These are phyloP conservation scores for Phytophthora meadii DNA, from an alignment of 352 stramenopile species.

Conservation along the genomic window DNA sequence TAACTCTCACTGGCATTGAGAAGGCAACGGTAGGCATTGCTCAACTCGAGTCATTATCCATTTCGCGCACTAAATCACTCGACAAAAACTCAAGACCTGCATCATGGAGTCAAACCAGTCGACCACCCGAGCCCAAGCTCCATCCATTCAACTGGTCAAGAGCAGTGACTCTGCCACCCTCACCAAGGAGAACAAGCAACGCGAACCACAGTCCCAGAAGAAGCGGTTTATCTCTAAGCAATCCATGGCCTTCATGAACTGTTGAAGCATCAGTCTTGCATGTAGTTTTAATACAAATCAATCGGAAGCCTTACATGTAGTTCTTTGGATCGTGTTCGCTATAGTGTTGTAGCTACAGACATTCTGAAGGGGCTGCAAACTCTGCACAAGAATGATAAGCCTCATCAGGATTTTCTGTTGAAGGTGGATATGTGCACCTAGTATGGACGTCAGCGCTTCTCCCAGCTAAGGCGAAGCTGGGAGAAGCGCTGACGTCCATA, in stretches of 20 bases:
- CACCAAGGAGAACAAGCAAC: constrained; percentile 20
- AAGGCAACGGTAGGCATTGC: background rate
- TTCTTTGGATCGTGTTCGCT: too few species aligned
- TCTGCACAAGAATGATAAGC: too few species aligned
- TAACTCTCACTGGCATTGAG: background rate
- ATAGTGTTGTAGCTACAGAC: too few species aligned
- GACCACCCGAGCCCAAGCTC: background rate
- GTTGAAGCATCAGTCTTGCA: background rate
- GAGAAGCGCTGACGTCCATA: background rate
- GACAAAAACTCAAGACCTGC: background rate
- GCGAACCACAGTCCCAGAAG: constrained; percentile 7
- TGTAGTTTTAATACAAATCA: background rate
- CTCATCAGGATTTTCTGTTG: too few species aligned
- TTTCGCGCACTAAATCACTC: background rate
- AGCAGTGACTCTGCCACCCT: background rate
- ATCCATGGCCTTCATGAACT: constrained; percentile 33
- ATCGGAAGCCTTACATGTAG: too few species aligned
- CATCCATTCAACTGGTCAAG: constrained; percentile 13
- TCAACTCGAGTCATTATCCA: background rate
- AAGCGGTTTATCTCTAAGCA: constrained; percentile 30
- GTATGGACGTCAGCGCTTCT: background rate
- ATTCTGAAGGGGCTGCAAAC: too few species aligned
- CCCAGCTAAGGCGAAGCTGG: too few species aligned
- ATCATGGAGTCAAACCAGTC: constrained; percentile 13
- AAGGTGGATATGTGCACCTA: too few species aligned